Conservation (phyloP, 768 basidiomycete genomes). For the Phanerodontia chrysosporium region DNA sequence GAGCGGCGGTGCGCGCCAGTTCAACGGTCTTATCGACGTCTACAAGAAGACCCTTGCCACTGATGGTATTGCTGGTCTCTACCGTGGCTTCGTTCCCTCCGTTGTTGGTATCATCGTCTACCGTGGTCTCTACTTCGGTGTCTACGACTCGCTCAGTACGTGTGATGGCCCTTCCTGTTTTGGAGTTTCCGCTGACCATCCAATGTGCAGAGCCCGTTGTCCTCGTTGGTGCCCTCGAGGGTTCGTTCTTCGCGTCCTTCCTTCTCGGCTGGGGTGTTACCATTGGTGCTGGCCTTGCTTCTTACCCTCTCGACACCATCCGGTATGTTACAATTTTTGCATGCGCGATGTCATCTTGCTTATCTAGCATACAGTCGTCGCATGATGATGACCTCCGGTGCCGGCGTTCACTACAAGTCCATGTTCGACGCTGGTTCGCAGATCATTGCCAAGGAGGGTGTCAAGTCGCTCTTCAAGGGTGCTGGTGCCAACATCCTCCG, state of each 20-base stretch:
- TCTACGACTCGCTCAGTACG: conserved; percentile 90
- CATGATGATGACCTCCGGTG: conserved; percentile 99
- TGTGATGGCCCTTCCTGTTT: conserved; percentile 18
- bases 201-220: conserved; percentile 80
- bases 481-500: conserved; percentile 90
- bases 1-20: conserved; percentile 90
- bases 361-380: conserved; percentile 83
- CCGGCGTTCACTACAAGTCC: conserved; percentile 94
- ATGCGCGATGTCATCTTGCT: not conserved
- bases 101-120: conserved; percentile 99
- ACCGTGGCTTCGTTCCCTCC: conserved; percentile 99
- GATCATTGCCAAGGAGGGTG: conserved; percentile 94
- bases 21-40: conserved; percentile 97
- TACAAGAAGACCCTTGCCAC: conserved; percentile 96
- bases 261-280: conserved; percentile 98
- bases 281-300: conserved; percentile 98
- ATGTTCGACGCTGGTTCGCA: conserved; percentile 97
- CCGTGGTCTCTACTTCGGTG: conserved; percentile 99
- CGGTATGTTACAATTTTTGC: conserved; percentile 41
- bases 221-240: conserved; percentile 91
- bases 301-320: conserved; percentile 90
- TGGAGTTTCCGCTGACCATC: conserved; percentile 21
- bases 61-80: conserved; percentile 98
- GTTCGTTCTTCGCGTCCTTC: conserved; percentile 97
- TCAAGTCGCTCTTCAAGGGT: conserved; percentile 97